Percentiles rank a stretch among this genome's conserved stretches.
These are phyloP conservation scores for Metschnikowia reukaufii DNA, from an alignment of 805 yeast species.

Conservation along the genomic window DNA sequence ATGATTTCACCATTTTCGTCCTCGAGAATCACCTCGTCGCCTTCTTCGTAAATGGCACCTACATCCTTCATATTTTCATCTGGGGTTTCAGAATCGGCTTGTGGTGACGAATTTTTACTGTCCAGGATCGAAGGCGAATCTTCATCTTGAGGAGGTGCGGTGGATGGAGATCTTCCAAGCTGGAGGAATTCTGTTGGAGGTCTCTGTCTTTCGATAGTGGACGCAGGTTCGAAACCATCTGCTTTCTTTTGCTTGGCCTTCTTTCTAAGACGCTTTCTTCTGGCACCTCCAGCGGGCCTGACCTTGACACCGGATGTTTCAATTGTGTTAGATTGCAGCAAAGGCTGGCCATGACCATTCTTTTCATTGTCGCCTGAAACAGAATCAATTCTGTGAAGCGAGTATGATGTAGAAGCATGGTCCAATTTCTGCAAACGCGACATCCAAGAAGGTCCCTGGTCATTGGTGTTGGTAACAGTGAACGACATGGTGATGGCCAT, in stretches of 20 bases:
- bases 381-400: slow-evolving; percentile 82
- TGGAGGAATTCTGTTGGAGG: slow-evolving; percentile 43
- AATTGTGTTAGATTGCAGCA: slow-evolving; percentile 40
- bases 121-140: slow-evolving; percentile 4
- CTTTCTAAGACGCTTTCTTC: slow-evolving; percentile 45
- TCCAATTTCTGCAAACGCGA: slow-evolving; percentile 80
- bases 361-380: slow-evolving; percentile 6
- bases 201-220: slow-evolving; percentile 29
- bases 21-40: slow-evolving; percentile 69
- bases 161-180: slow-evolving; percentile 32
- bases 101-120: not conserved
- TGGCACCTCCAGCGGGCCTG: slow-evolving; percentile 75
- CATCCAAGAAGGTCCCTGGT: slow-evolving; percentile 70
- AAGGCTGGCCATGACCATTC: slow-evolving; percentile 22
- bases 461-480: slow-evolving; percentile 57
- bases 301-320: slow-evolving; percentile 66
- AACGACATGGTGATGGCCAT: slow-evolving; percentile 92
- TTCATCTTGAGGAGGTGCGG: slow-evolving; percentile 9
- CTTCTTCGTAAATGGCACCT: slow-evolving; percentile 57
- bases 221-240: slow-evolving; percentile 15
- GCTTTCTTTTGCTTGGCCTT: slow-evolving; percentile 35
- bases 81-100: not conserved
- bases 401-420: slow-evolving; percentile 68
- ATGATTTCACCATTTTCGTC: slow-evolving; percentile 82
- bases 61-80: slow-evolving; percentile 3